Evolutionary conservation across 306 rosid genomes (phyloP), one percentile per base, ranked within the genome.

Genomic region (Lathyrus aphaca): DNA sequence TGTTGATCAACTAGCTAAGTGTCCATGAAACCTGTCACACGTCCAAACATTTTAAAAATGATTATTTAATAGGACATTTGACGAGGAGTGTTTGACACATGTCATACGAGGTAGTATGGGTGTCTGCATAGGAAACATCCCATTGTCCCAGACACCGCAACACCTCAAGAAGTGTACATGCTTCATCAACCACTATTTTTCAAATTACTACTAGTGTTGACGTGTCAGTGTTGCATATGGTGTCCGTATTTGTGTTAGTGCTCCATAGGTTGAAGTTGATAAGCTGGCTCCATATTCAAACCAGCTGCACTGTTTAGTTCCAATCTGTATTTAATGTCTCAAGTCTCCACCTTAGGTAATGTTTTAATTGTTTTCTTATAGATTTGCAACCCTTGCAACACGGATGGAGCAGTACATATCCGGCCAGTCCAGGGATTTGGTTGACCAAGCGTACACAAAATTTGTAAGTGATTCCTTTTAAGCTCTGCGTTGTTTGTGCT

Each of bases 401-500:
- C 83, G 91, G 49, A 94, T 94, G 99, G 99, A 94, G 86, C 99
- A 91, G 77, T 94, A 91, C 80, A 75, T 94, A 67, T 79, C 85
- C 57, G 99, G 97, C 71, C 97, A 94, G 78, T 88, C 97, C 18
- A 87, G 99, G 88, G 99, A 94, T 83, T 87, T 94, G 88, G 99
- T 94, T 79, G 99, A 94, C 81, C 97, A 88, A 91, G 97, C 97
- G 39, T 94, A 94, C 82, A 89, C 88, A 27, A 94, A 94, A 85
- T 87, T 94, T 81, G 99, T 94, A 74, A 84, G 97, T 83, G 58
- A 8, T 69, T 83, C 43, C 64, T 38, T 53, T 69, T 43, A 29
- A 48, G 19, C 25, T 57, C 43, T 76, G 8, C 30, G 18, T 11
- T 63, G 67, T 58, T 69, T 74, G 64, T 63, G 59, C 53, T 49